phyloP scores from a whole-genome alignment of 495 filamentous ascomycete species.

The Neurospora intermedia region DNA sequence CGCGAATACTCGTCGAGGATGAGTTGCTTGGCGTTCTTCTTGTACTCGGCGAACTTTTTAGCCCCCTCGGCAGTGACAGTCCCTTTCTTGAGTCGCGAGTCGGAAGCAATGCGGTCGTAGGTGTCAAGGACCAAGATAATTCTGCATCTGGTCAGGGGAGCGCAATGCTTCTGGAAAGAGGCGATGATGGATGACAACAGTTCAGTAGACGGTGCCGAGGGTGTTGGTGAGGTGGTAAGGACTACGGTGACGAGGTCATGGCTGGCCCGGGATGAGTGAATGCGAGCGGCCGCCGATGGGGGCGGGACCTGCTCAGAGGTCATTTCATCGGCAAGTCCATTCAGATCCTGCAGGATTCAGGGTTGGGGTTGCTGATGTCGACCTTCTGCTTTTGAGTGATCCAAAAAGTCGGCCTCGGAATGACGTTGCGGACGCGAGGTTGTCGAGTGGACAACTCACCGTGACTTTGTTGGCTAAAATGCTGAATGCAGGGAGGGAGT shows the following conservation, averaged over 20 bases:
- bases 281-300: not conserved
- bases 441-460: not conserved
- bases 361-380: not conserved
- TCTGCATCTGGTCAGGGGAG: constrained; percentile 19
- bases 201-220: constrained; percentile 36
- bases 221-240: constrained; percentile 39
- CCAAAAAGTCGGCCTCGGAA: not conserved
- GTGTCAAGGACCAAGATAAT: constrained; percentile 37
- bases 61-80: constrained; percentile 32
- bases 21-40: constrained; percentile 28
- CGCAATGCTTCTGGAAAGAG: constrained; percentile 30
- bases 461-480: not conserved
- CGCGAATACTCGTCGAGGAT: constrained; percentile 21
- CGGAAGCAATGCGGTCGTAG: constrained; percentile 28
- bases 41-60: constrained; percentile 25
- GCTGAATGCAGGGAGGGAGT: not conserved
- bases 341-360: not conserved
- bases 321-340: constrained; percentile 4
- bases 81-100: constrained; percentile 34
- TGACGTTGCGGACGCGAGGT: not conserved
- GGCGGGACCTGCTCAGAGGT: constrained; percentile 2
- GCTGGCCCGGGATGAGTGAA: not conserved
- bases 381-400: not conserved
- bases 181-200: constrained; percentile 27
- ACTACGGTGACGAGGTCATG: constrained; percentile 29